Evolutionary conservation across 768 basidiomycete genomes (phyloP), one percentile per base, ranked within the genome.

Genomic region (Termitomyces sp.): DNA sequence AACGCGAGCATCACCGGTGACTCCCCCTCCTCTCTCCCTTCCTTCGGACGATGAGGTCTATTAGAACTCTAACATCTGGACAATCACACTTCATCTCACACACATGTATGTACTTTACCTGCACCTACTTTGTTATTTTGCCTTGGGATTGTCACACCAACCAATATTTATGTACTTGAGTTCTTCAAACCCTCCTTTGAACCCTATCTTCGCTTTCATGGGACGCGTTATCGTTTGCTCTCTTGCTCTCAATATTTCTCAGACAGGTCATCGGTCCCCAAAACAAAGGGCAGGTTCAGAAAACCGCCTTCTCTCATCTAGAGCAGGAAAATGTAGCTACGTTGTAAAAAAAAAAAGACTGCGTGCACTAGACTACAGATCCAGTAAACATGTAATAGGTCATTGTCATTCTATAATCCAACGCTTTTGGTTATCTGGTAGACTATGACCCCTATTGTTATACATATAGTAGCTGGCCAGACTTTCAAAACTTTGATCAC

Each of bases 401-500:
- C 26, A 26, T 26, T 26, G 63, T 78, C 68, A 84, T 69, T 84
- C 82, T 58, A 85, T 83, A 58, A 82, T 73, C 83, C 82, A 84
- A 53, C 82, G 79, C 63, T 77, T 75, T 59, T 71, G 68, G 53
- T 72, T 71, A 53, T 70, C 65, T 40, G 65, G 69, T 40, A 73
- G 74, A 52, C 64, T 64, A 54, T 74, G 67, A 52, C 64, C 63
- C 28, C 63, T 61, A 53, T 73, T 70, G 33, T 66, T 66, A 43
- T 71, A 68, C 20, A 70, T 67, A 53, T 69, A 72, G 61, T 66
- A 71, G 61, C 71, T 73, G 20, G 63, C 64, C 28, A 69, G 59
- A 61, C 77, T 80, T 47, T 71, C 70, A 53, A 70, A 63, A 63
- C 78, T 81, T 42, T 65, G 66, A 53, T 74, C 73, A 64, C 77